Evolutionary conservation across 2,329 filamentous ascomycete species (phyloP).

Genomic region (Diaporthe citrichinensis): DNA sequence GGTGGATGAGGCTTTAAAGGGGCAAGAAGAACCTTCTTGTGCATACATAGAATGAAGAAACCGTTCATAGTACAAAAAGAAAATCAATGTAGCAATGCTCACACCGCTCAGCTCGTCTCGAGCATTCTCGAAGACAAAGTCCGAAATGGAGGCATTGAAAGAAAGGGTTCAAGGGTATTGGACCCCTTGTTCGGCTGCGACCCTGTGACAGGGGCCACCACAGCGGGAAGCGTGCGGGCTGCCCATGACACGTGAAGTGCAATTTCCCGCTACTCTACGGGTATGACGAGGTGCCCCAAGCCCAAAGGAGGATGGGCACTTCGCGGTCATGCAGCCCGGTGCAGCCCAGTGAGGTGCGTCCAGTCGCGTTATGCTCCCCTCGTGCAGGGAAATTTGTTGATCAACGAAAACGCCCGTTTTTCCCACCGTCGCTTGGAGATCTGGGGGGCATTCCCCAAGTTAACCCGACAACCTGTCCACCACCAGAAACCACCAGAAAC

Average conservation of each 20-base stretch:
- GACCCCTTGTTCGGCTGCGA: conserved; percentile 11
- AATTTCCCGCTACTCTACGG: conserved; percentile 35
- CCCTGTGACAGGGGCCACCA: conserved; percentile 31
- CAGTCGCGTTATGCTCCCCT: conserved; percentile 34
- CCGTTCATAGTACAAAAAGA: background rate
- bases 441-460: conserved; percentile 32
- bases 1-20: background rate
- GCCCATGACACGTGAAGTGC: conserved; percentile 35
- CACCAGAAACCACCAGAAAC: conserved; percentile 22
- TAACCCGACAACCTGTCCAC: conserved; percentile 37
- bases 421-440: conserved; percentile 18
- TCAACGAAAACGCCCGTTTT: conserved; percentile 33
- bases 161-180: conserved; percentile 14
- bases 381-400: conserved; percentile 32
- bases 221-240: conserved; percentile 18
- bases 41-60: background rate
- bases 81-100: background rate
- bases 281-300: conserved; percentile 34
- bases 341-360: conserved; percentile 33
- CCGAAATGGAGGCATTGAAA: conserved; percentile 22
- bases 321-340: conserved; percentile 33
- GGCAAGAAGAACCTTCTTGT: background rate
- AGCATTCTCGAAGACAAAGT: background rate
- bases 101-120: background rate
- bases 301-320: conserved; percentile 32